Conservation (phyloP, 2,329 filamentous ascomycete species). For the Colletotrichum ledebouriae region DNA sequence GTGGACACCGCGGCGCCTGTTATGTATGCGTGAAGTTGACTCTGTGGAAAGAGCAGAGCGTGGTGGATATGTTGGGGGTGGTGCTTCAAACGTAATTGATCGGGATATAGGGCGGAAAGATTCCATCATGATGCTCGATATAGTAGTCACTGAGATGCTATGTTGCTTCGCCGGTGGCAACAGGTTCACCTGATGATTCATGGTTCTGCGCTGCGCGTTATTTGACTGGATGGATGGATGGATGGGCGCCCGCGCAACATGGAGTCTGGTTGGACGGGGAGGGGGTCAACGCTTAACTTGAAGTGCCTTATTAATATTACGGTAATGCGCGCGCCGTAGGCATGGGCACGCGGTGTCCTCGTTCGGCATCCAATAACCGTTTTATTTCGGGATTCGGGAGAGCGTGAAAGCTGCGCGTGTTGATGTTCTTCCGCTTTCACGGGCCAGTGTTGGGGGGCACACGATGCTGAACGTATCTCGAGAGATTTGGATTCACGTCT, state of each 20-base stretch:
- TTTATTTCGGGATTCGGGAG: constrained; percentile 11
- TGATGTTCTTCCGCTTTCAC: constrained; percentile 22
- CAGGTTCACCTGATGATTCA: constrained; percentile 33
- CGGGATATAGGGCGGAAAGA: constrained; percentile 35
- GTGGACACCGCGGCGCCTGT: neutral
- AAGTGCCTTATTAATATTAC: constrained; percentile 35
- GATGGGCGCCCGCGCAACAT: constrained; percentile 4
- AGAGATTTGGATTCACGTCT: constrained; percentile 18
- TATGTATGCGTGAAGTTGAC: neutral
- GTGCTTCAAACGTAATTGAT: neutral
- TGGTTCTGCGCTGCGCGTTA: constrained; percentile 12
- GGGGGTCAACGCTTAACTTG: constrained; percentile 16
- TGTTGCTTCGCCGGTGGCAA: constrained; percentile 12
- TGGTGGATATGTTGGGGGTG: neutral
- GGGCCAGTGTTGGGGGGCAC: neutral
- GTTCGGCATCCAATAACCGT: neutral
- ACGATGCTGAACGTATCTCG: neutral
- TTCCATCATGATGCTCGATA: constrained; percentile 20
- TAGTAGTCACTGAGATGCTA: constrained; percentile 14
- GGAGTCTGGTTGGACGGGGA: constrained; percentile 9
- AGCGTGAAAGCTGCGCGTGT: neutral
- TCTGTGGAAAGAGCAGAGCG: neutral
- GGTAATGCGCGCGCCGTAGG: constrained; percentile 20
- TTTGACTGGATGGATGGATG: neutral
- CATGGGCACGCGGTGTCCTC: neutral